Percentiles rank a stretch among this genome's conserved stretches.
phyloP scores from a whole-genome alignment of 2,329 filamentous ascomycete genomes.

The Dichotomopilus funicola region DNA sequence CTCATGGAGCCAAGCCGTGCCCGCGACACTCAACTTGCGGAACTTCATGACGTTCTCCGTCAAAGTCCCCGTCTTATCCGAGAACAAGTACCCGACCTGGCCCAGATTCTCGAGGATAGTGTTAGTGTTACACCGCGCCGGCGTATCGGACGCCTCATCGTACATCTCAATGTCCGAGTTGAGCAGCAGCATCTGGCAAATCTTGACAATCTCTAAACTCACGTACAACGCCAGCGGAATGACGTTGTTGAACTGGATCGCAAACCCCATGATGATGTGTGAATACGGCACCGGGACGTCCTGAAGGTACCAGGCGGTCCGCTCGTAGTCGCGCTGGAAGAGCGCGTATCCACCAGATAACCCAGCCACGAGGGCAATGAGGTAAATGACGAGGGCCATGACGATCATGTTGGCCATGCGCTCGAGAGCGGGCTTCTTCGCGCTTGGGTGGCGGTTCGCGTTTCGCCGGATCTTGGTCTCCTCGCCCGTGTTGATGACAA shows the following conservation, averaged over 20 bases:
- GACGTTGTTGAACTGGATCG: constrained; percentile 95
- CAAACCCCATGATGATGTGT: constrained; percentile 74
- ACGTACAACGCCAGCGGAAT: constrained; percentile 93
- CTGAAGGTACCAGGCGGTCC: constrained; percentile 64
- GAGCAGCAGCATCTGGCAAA: constrained; percentile 67
- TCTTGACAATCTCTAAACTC: constrained; percentile 87
- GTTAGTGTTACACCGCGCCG: constrained; percentile 77
- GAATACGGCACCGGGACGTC: constrained; percentile 55
- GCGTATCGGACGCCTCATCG: constrained; percentile 69
- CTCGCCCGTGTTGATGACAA: constrained; percentile 85
- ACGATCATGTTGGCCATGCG: constrained; percentile 63
- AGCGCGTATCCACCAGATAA: constrained; percentile 72
- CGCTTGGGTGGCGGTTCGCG: constrained; percentile 60
- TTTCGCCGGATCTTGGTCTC: constrained; percentile 98
- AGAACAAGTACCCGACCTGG: constrained; percentile 80
- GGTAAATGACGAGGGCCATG: constrained; percentile 60
- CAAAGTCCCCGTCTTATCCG: constrained; percentile 83
- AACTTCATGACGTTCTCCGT: constrained; percentile 91
- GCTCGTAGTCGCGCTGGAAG: constrained; percentile 61
- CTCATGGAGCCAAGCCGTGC: constrained; percentile 75
- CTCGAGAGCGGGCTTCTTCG: constrained; percentile 41
- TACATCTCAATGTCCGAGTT: constrained; percentile 77
- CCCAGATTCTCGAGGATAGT: constrained; percentile 86
- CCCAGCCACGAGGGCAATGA: constrained; percentile 65
- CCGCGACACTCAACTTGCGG: constrained; percentile 76